phyloP scores from a whole-genome alignment of 805 yeast species.

The Ogataea thermomethanolica region DNA sequence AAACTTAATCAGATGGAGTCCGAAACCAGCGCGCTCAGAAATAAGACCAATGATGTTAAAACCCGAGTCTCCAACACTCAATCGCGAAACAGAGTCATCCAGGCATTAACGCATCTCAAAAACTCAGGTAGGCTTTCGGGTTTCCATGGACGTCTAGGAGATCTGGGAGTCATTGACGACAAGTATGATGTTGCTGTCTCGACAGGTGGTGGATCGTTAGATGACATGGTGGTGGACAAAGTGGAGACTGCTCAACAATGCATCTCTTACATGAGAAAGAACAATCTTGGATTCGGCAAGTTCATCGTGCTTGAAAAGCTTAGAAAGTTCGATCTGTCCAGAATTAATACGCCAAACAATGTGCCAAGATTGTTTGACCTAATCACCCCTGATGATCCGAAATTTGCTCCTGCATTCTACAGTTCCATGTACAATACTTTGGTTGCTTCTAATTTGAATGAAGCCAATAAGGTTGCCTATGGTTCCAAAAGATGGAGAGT shows the following conservation, averaged over 20 bases:
- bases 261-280: constrained; percentile 77
- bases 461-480: constrained; percentile 87
- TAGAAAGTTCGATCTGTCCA: constrained; percentile 53
- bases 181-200: constrained; percentile 90
- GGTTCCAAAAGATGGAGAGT: constrained; percentile 79
- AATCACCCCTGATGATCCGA: constrained; percentile 60
- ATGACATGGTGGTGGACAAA: constrained; percentile 87
- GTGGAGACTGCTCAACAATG: constrained; percentile 58
- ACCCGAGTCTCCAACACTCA: constrained; percentile 53
- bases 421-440: constrained; percentile 83
- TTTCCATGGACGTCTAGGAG: constrained; percentile 87
- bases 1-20: constrained; percentile 53
- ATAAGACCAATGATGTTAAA: constrained; percentile 63
- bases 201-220: constrained; percentile 88
- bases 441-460: constrained; percentile 72
- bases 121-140: constrained; percentile 82
- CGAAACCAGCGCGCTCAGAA: constrained; percentile 52
- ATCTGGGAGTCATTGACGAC: constrained; percentile 85
- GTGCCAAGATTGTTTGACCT: constrained; percentile 85
- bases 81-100: constrained; percentile 69
- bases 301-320: constrained; percentile 79
- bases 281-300: constrained; percentile 82
- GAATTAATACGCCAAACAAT: constrained; percentile 66
- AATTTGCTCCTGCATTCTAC: constrained; percentile 83
- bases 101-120: constrained; percentile 64